Conservation (phyloP, 768 basidiomycete species). For the Mycena latifolia region DNA sequence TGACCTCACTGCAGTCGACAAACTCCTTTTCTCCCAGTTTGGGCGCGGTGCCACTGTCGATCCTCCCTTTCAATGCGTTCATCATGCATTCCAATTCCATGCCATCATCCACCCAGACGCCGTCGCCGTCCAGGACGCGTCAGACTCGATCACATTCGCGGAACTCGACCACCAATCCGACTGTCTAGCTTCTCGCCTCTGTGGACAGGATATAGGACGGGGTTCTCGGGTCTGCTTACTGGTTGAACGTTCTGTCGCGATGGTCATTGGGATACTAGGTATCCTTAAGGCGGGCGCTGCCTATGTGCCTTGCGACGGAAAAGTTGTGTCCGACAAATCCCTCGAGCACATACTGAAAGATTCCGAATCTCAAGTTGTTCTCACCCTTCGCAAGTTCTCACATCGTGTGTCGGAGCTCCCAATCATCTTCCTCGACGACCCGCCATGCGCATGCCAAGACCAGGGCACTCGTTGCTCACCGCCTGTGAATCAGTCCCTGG, state of each 20-base stretch:
- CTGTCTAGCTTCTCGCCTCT: conserved; percentile 27
- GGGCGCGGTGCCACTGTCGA: conserved; percentile 54
- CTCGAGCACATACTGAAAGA: conserved; percentile 64
- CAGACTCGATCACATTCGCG: conserved; percentile 60
- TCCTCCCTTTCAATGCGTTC: conserved; percentile 62
- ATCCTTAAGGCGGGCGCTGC: conserved; percentile 70
- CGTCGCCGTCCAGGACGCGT: conserved; percentile 64
- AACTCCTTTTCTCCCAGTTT: conserved; percentile 57
- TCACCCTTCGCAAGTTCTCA: conserved; percentile 57
- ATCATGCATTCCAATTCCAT: conserved; percentile 67
- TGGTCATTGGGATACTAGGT: conserved; percentile 66
- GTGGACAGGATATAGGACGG: conserved; percentile 52
- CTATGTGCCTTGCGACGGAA: conserved; percentile 71
- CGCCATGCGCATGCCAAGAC: conserved; percentile 39
- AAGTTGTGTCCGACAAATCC: conserved; percentile 67
- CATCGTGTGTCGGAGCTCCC: conserved; percentile 49
- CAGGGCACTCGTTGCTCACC: conserved; percentile 47
- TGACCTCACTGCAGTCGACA: conserved; percentile 54
- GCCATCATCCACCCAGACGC: conserved; percentile 55
- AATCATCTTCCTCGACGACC: conserved; percentile 48
- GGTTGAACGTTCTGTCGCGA: conserved; percentile 64
- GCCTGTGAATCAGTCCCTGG: conserved; percentile 51
- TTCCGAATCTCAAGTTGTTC: conserved; percentile 55
- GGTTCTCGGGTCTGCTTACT: conserved; percentile 68
- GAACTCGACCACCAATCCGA: conserved; percentile 57